Conservation (phyloP, 495 filamentous ascomycete species). For the Penicillium steckii region DNA sequence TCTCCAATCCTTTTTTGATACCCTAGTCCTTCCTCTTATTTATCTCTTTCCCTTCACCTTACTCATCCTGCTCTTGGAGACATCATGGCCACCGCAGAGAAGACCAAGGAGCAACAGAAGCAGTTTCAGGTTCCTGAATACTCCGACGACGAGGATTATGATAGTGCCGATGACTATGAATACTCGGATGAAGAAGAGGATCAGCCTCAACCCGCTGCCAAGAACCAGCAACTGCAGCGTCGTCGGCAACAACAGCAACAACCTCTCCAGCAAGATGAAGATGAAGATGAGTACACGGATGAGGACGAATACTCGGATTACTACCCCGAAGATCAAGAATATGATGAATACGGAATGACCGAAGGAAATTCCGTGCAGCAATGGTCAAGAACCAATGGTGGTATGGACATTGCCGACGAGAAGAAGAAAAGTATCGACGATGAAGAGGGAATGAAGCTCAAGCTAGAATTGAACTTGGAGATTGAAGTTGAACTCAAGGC, state of each 20-base stretch:
- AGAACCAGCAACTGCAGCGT: slow-evolving; percentile 32
- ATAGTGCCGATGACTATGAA: slow-evolving; percentile 31
- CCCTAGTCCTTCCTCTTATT: not conserved
- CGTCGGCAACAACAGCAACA: slow-evolving; percentile 22
- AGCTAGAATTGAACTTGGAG: slow-evolving; percentile 83
- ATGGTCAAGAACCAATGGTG: slow-evolving; percentile 33
- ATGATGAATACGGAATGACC: slow-evolving; percentile 26
- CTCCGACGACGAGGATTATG: slow-evolving; percentile 38
- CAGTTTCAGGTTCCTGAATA: slow-evolving; percentile 37
- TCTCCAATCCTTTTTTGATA: not conserved
- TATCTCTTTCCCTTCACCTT: not conserved
- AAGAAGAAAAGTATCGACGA: slow-evolving; percentile 34
- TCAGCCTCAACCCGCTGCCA: slow-evolving; percentile 6
- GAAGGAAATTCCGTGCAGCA: slow-evolving; percentile 43
- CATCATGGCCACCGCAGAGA: slow-evolving; percentile 43
- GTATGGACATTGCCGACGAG: slow-evolving; percentile 32
- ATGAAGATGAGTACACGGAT: slow-evolving; percentile 44
- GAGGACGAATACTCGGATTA: slow-evolving; percentile 42
- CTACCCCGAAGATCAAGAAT: slow-evolving; percentile 50
- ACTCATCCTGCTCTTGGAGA: not conserved
- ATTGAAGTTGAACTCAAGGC: slow-evolving; percentile 88
- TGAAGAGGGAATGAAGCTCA: slow-evolving; percentile 62
- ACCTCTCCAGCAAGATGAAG: slow-evolving; percentile 19
- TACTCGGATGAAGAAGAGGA: slow-evolving; percentile 36
- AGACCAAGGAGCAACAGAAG: slow-evolving; percentile 34